Conservation (phyloP, 192 early-diverging fungal species). For the Coemansia sp. region DNA sequence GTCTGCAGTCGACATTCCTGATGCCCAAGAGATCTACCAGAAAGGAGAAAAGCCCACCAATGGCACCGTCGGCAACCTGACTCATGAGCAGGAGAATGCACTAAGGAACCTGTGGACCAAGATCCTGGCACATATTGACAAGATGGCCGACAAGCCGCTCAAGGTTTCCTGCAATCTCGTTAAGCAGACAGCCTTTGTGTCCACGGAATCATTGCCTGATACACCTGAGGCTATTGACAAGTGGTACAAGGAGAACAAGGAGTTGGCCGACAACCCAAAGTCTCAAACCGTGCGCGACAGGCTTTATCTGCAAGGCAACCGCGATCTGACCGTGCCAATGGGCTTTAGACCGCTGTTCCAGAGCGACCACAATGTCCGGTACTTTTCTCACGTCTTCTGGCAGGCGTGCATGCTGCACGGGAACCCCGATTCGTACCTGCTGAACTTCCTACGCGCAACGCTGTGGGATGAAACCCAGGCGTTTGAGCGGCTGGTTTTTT, state of each 20-base stretch:
- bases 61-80: slow-evolving; percentile 32
- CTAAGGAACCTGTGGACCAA: slow-evolving; percentile 44
- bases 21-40: slow-evolving; percentile 27
- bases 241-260: slow-evolving; percentile 39
- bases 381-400: slow-evolving; percentile 41
- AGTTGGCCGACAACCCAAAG: slow-evolving; percentile 11
- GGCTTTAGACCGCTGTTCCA: slow-evolving; percentile 40
- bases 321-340: slow-evolving; percentile 15
- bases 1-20: slow-evolving; percentile 13
- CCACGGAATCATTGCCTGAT: background rate
- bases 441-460: slow-evolving; percentile 74
- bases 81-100: slow-evolving; percentile 20
- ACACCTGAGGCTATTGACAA: slow-evolving; percentile 12
- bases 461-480: slow-evolving; percentile 77
- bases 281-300: slow-evolving; percentile 33
- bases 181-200: background rate
- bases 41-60: slow-evolving; percentile 6
- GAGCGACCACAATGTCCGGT: slow-evolving; percentile 12
- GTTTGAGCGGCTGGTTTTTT: slow-evolving; percentile 60
- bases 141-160: slow-evolving; percentile 23
- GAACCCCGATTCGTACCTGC: slow-evolving; percentile 66
- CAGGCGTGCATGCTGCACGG: slow-evolving; percentile 33
- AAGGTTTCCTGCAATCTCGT: slow-evolving; percentile 24
- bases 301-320: slow-evolving; percentile 35
- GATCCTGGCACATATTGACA: slow-evolving; percentile 28